A percentile compares a stretch with the other conserved stretches of the same genome.
Conservation (phyloP, 495 filamentous ascomycete species). For the Aspergillus asperescens region DNA sequence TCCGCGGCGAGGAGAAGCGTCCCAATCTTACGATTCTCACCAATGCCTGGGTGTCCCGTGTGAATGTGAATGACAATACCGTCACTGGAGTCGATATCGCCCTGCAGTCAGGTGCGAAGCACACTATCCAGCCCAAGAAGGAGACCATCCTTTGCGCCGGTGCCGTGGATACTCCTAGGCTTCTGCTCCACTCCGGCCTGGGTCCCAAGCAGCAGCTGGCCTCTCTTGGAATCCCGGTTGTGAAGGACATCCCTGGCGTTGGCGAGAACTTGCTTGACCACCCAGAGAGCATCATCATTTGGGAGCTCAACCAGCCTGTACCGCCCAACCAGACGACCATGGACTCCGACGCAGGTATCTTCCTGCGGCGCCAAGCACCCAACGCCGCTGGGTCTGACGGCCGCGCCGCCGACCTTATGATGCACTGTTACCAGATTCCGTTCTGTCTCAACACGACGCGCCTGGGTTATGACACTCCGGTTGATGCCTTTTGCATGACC, state of each 20-base stretch:
- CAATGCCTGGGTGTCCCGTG: slow-evolving; percentile 70
- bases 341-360: slow-evolving; percentile 81
- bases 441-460: slow-evolving; percentile 67
- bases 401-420: slow-evolving; percentile 74
- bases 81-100: slow-evolving; percentile 64
- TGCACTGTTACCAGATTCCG: slow-evolving; percentile 89
- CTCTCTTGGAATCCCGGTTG: slow-evolving; percentile 59
- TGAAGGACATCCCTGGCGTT: slow-evolving; percentile 69
- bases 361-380: slow-evolving; percentile 64
- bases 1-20: slow-evolving; percentile 67
- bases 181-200: slow-evolving; percentile 73
- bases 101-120: slow-evolving; percentile 57
- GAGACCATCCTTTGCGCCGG: slow-evolving; percentile 77
- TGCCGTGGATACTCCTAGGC: slow-evolving; percentile 67
- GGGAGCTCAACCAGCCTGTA: slow-evolving; percentile 74
- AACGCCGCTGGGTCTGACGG: slow-evolving; percentile 62
- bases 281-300: slow-evolving; percentile 74
- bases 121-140: slow-evolving; percentile 53
- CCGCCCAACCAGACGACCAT: slow-evolving; percentile 74
- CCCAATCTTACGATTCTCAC: slow-evolving; percentile 76
- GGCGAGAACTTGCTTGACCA: slow-evolving; percentile 78
- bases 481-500: slow-evolving; percentile 86
- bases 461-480: slow-evolving; percentile 67
- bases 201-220: slow-evolving; percentile 62
- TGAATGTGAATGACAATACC: slow-evolving; percentile 58